Base-by-base conservation (phyloP, 345 rosid genomes). In the Salix suchowensis region DNA sequence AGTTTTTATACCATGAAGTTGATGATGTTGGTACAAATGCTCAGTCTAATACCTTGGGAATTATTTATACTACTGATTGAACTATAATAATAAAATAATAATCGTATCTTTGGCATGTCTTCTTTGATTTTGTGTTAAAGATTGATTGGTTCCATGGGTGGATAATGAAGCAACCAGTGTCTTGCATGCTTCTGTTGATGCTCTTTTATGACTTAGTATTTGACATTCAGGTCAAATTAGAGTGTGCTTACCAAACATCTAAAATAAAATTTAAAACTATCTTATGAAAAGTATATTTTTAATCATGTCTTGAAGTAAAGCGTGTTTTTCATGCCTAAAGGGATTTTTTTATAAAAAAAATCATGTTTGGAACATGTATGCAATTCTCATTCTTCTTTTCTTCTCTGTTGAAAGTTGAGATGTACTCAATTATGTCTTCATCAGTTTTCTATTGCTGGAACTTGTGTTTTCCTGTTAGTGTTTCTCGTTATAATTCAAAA, bases 1-100 rank as follows among this genome's bases (percentile, higher is more conserved):
- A 75, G 42, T 61, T 77, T 74, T 50, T 68, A 21, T 34, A 11
- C 50, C 55, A 72, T 44, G 40, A 46, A 11, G 28, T 39, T 73
- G 77, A 70, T 72, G 10, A 76, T 75, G 44, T 65, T 50, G 62
- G 32, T 65, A 26, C 62, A 46, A 46, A 16, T 60, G 30, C 30
- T 69, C 65, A 46, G 68, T 54, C 54, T 15, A 52, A 78, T 68
- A 24, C 65, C 71, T 14, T 73, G 24, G 73, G 44, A 77, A 28
- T 76, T 37, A 54, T 77, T 7, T 28, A 42, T 14, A 40, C 19
- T 16, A 28, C 52, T 46, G 4, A 14, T 15, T 46, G 68, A 15
- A 7, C 19, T 37, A 18, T 67, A 9, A 16, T 15, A 46, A 19
- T 15, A 46, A 19, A 67, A 36, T 19, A 67, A 67, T 67, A 10